These are phyloP conservation scores for Tetrapyrgos nigripes DNA, from an alignment of 1,284 basidiomycete species.

Conservation along the genomic window DNA sequence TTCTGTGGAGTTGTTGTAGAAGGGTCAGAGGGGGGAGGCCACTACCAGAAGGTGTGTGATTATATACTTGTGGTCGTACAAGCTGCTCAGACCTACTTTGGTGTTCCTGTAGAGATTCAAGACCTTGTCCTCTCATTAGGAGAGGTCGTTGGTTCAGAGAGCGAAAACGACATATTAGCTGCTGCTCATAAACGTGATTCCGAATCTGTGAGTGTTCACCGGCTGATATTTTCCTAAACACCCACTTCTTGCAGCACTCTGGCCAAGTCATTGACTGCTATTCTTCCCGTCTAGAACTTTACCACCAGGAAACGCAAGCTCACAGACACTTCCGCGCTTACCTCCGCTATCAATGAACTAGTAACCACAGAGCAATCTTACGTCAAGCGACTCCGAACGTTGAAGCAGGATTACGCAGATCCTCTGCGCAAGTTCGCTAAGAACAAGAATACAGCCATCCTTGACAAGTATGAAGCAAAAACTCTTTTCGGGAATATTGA, in stretches of 20 bases:
- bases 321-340: conserved; percentile 67
- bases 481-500: conserved; percentile 95
- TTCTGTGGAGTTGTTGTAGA: conserved; percentile 85
- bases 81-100: conserved; percentile 15
- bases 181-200: conserved; percentile 45
- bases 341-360: conserved; percentile 77
- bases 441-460: conserved; percentile 84
- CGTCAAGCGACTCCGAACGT: conserved; percentile 73
- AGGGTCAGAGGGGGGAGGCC: conserved; percentile 71
- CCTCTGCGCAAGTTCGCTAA: conserved; percentile 87
- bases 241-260: conserved; percentile 3
- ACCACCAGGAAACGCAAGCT: conserved; percentile 60
- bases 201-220: conserved; percentile 46
- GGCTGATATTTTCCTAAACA: not conserved
- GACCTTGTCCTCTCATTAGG: conserved; percentile 80
- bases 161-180: conserved; percentile 49
- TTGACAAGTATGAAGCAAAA: conserved; percentile 91
- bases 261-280: not conserved
- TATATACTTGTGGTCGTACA: not conserved
- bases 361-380: conserved; percentile 82
- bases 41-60: conserved; percentile 67
- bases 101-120: conserved; percentile 66
- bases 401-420: conserved; percentile 88
- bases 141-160: conserved; percentile 55
- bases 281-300: conserved; percentile 44